A percentile compares a stretch with the other conserved stretches of the same genome.
These are phyloP conservation scores for Plectosphaerella sp. DNA, from an alignment of 2,329 filamentous ascomycete genomes.

Conservation along the genomic window DNA sequence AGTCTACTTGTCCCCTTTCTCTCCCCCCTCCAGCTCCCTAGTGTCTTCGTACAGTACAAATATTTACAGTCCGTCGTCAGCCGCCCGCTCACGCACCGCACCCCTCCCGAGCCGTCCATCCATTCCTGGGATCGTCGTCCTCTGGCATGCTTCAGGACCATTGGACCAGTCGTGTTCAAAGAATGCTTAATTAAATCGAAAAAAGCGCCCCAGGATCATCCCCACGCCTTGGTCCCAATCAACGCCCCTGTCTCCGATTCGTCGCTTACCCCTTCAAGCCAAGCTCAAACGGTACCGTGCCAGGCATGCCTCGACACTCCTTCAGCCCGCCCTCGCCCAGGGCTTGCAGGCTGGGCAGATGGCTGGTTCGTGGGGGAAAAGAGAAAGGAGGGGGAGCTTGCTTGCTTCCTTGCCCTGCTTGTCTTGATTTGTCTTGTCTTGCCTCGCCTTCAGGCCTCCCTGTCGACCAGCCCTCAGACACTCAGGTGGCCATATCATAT, in stretches of 20 bases:
- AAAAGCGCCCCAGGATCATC: background rate
- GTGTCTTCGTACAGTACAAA: too few relatives aligned
- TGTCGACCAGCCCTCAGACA: too few relatives aligned
- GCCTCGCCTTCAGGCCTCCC: too few relatives aligned
- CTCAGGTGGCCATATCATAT: too few relatives aligned
- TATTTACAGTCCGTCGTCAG: too few relatives aligned
- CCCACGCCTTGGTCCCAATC: background rate
- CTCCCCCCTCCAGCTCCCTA: too few relatives aligned
- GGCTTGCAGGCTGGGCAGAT: too few relatives aligned
- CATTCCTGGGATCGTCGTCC: background rate
- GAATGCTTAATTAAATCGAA: slow-evolving; percentile 1
- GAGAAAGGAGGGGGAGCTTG: too few relatives aligned
- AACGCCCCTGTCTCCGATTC: background rate
- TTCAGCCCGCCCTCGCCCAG: background rate
- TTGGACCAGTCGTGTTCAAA: background rate
- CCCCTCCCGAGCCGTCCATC: background rate
- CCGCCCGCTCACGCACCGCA: too few relatives aligned
- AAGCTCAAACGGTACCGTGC: slow-evolving; percentile 1
- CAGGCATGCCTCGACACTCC: background rate
- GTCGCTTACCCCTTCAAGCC: slow-evolving; percentile 1
- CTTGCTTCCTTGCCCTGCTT: too few relatives aligned
- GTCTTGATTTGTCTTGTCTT: too few relatives aligned
- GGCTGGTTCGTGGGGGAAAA: background rate
- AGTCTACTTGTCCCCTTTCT: too few relatives aligned
- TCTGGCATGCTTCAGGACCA: background rate